Percentiles rank a stretch among this genome's conserved stretches.
phyloP scores from a whole-genome alignment of 2,329 filamentous ascomycete species.

The Cryphonectria japonica region DNA sequence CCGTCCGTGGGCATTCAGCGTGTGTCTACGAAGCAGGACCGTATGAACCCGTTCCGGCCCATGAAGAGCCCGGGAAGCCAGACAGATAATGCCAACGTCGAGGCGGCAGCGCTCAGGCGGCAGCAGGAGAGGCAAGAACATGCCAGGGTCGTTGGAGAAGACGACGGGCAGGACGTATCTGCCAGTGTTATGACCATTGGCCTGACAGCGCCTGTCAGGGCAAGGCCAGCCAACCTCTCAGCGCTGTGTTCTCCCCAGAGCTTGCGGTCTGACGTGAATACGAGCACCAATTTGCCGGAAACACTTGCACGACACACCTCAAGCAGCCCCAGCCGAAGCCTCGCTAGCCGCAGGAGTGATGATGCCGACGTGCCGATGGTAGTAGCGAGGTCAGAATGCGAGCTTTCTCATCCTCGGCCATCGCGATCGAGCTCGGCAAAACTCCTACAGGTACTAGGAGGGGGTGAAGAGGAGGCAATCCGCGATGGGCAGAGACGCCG shows the following conservation, averaged over 20 bases:
- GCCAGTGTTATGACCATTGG: not conserved
- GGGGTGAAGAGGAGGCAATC: not conserved
- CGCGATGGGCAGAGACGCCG: not conserved
- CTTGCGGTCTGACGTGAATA: not conserved
- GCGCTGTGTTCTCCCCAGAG: not conserved
- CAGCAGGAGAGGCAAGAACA: not conserved
- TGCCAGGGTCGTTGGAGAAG: not conserved
- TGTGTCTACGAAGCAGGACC: constrained; percentile 16
- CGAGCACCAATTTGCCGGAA: not conserved
- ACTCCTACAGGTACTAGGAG: constrained; percentile 13
- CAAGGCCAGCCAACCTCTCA: not conserved
- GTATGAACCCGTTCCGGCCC: constrained; percentile 16
- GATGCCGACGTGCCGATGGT: constrained; percentile 10
- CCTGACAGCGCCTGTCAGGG: not conserved
- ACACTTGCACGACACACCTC: not conserved
- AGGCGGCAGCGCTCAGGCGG: not conserved
- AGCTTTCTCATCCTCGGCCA: constrained; percentile 24
- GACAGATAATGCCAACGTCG: not conserved
- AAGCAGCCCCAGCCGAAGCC: not conserved
- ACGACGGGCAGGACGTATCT: not conserved
- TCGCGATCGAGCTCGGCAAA: constrained; percentile 20
- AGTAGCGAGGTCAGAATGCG: constrained; percentile 20
- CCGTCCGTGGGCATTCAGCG: constrained; percentile 10
- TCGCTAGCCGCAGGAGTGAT: not conserved
- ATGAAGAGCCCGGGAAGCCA: not conserved